Evolutionary conservation across 352 stramenopile species (phyloP).

Genomic region (Pythium monospermum): DNA sequence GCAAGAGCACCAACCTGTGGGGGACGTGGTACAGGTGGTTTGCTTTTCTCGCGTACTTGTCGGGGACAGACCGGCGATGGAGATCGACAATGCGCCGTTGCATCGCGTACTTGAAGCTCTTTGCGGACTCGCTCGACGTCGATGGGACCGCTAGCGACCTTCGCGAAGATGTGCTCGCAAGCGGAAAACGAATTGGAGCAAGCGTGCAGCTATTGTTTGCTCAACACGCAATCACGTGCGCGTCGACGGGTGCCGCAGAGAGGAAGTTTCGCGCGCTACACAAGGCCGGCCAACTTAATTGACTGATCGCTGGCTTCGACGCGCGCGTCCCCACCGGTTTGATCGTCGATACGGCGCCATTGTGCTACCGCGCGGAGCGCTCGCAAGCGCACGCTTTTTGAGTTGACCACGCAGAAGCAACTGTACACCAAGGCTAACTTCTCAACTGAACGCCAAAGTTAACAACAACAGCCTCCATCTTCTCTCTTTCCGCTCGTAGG

Average conservation of each 20-base stretch:
- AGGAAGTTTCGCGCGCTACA: slow-evolving; percentile 1
- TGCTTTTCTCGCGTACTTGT: not conserved
- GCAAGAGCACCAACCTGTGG: slow-evolving; percentile 1
- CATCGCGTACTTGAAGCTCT: slow-evolving; percentile 1
- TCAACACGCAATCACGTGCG: not conserved
- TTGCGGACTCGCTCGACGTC: not conserved
- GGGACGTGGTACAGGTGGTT: slow-evolving; percentile 4
- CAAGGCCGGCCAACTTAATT: not conserved
- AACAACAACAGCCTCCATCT: not conserved
- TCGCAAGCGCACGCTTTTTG: too few relatives aligned
- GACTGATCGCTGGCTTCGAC: not conserved
- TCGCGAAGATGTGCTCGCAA: not conserved
- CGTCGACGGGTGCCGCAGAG: not conserved
- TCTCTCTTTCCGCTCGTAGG: not conserved
- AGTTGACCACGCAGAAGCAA: too few relatives aligned
- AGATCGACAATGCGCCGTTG: not conserved
- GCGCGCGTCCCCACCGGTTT: not conserved
- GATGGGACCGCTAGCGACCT: not conserved
- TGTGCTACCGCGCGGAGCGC: too few relatives aligned
- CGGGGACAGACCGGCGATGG: not conserved
- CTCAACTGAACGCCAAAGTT: not conserved
- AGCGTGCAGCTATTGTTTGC: not conserved
- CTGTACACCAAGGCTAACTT: not conserved
- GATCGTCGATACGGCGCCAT: not conserved
- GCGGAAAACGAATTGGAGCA: not conserved